Conservation (phyloP, 768 basidiomycete genomes). For the Pleurotus tuoliensis region DNA sequence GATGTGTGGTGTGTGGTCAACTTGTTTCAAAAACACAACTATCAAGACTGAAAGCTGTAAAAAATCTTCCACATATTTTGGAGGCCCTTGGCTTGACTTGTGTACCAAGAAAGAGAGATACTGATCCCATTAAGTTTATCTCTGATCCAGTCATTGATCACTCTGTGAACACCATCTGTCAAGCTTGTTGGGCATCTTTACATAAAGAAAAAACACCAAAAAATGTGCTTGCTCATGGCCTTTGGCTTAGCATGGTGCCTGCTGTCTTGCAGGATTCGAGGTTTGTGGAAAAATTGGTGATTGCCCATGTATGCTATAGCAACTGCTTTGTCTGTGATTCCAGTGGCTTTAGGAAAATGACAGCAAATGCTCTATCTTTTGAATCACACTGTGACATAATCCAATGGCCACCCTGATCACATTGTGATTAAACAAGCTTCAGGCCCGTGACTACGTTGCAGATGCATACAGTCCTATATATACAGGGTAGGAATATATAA, state of each 20-base stretch:
- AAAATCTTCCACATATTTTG: neutral
- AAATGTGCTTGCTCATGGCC: conserved; percentile 23
- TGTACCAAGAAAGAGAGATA: neutral
- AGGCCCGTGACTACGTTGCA: too few relatives aligned
- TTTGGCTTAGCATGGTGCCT: conserved; percentile 28
- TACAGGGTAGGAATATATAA: too few relatives aligned
- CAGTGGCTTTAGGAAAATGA: conserved; percentile 12
- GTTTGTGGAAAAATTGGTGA: conserved; percentile 18
- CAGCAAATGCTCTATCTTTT: conserved; percentile 22
- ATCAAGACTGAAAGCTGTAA: neutral
- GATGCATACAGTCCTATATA: too few relatives aligned
- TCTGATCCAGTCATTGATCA: neutral
- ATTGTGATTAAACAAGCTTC: too few relatives aligned
- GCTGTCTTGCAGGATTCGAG: conserved; percentile 13
- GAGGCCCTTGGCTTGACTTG: neutral
- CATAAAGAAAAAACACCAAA: conserved; percentile 9
- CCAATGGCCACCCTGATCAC: too few relatives aligned
- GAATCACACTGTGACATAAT: too few relatives aligned
- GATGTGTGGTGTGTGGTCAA: conserved; percentile 5
- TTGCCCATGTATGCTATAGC: too few relatives aligned
- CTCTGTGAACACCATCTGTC: neutral
- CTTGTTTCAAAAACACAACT: neutral
- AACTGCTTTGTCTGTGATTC: conserved; percentile 18
- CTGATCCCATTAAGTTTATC: neutral
- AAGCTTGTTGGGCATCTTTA: conserved; percentile 2